Percentiles rank a stretch among this genome's conserved stretches.
phyloP scores from a whole-genome alignment of 2,329 filamentous ascomycete species.

The Leptographium wingfieldii region DNA sequence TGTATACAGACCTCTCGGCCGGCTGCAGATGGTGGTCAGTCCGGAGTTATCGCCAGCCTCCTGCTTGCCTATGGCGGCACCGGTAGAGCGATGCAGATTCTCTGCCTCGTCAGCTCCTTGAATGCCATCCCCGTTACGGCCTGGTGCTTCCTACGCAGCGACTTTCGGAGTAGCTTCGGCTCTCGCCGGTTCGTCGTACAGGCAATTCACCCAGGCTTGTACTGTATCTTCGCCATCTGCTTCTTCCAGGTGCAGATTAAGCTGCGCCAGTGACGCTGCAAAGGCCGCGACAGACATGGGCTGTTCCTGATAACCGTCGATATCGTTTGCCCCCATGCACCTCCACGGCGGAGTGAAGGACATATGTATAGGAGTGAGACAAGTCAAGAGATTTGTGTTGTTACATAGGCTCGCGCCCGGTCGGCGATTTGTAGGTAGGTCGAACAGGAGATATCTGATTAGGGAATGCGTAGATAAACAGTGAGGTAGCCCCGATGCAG shows the following conservation, averaged over 20 bases:
- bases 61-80: no score
- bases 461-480: not conserved
- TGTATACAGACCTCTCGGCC: no score
- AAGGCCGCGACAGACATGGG: not conserved
- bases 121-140: not conserved
- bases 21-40: no score
- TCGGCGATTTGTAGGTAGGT: not conserved
- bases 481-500: not conserved
- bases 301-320: not conserved
- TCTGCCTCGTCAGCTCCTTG: not conserved
- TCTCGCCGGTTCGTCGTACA: not conserved
- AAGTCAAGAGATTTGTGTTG: not conserved
- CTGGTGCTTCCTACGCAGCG: not conserved
- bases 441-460: not conserved
- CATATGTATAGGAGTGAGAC: not conserved
- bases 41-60: no score
- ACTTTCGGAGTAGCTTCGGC: not conserved
- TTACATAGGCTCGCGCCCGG: not conserved
- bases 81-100: not conserved
- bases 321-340: not conserved
- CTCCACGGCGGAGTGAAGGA: slow-evolving; percentile 1
- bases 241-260: not conserved
- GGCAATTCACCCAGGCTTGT: not conserved
- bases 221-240: not conserved
- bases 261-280: slow-evolving; percentile 1